These are phyloP conservation scores for Gnaphalium uliginosum DNA, from an alignment of 129 eudicot species.

Conservation along the genomic window DNA sequence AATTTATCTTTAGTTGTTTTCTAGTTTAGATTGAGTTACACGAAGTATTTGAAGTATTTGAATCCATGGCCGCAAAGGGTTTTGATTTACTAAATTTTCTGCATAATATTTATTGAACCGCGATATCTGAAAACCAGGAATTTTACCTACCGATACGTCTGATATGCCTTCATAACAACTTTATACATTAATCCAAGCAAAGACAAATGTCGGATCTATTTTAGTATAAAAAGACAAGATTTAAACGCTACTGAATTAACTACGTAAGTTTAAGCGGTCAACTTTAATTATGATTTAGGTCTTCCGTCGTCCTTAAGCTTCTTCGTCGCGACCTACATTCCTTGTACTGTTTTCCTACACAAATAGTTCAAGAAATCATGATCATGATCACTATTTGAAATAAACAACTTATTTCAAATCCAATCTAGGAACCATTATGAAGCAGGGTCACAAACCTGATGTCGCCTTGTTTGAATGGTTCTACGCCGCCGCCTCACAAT, in stretches of 20 bases:
- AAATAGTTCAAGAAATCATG: neutral
- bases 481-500: slow-evolving; percentile 9
- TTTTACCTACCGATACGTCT: no score
- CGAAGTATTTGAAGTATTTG: no score
- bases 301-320: slow-evolving; percentile 1
- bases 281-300: neutral
- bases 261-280: neutral
- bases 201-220: neutral
- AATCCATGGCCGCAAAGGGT: no score
- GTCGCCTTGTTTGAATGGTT: slow-evolving; percentile 1
- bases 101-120: no score
- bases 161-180: no score
- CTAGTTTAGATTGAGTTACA: no score
- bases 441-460: neutral
- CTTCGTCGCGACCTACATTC: neutral
- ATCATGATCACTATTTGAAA: neutral
- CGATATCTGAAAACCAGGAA: no score
- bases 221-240: neutral
- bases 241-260: neutral
- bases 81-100: no score
- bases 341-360: neutral
- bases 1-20: no score
- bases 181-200: neutral
- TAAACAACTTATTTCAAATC: neutral
- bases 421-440: neutral